phyloP scores from a whole-genome alignment of 768 basidiomycete genomes.

The Trametes punicea region DNA sequence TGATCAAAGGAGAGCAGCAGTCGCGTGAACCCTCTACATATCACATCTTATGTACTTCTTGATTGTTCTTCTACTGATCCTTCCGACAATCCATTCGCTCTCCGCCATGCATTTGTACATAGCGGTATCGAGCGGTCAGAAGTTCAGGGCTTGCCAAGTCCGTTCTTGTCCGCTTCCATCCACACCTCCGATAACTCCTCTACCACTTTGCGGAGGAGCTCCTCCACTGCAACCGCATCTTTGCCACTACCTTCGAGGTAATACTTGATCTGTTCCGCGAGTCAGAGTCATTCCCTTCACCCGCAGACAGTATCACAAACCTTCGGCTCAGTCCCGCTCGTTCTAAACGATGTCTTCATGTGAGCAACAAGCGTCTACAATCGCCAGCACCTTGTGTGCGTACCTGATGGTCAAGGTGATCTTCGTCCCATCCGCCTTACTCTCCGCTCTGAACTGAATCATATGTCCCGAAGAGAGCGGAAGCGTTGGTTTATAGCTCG shows the following conservation, averaged over 20 bases:
- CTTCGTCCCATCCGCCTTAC: constrained; percentile 37
- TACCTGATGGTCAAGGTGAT: constrained; percentile 73
- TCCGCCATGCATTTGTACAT: too few species aligned
- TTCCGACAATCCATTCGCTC: too few species aligned
- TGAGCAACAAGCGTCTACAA: background rate
- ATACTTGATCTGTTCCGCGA: constrained; percentile 62
- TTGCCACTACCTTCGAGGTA: constrained; percentile 79
- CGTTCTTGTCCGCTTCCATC: constrained; percentile 62
- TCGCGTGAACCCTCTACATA: background rate
- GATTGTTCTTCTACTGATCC: background rate
- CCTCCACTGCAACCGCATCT: constrained; percentile 43
- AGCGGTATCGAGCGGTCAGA: too few species aligned
- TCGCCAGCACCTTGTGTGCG: constrained; percentile 7
- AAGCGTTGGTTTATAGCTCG: constrained; percentile 54
- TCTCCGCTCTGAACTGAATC: constrained; percentile 71
- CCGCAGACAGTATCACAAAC: constrained; percentile 36
- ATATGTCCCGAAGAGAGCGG: constrained; percentile 81
- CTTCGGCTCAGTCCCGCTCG: constrained; percentile 91
- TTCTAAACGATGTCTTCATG: constrained; percentile 41
- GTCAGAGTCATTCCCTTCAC: background rate
- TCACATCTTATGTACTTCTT: background rate
- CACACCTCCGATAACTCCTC: constrained; percentile 60
- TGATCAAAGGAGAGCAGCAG: constrained; percentile 34
- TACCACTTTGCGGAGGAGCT: constrained; percentile 53
- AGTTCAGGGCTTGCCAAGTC: constrained; percentile 31